Percentiles rank a stretch among this genome's conserved stretches.
Conservation (phyloP, 305 asterid genomes). For the Fraxinus latifolia region DNA sequence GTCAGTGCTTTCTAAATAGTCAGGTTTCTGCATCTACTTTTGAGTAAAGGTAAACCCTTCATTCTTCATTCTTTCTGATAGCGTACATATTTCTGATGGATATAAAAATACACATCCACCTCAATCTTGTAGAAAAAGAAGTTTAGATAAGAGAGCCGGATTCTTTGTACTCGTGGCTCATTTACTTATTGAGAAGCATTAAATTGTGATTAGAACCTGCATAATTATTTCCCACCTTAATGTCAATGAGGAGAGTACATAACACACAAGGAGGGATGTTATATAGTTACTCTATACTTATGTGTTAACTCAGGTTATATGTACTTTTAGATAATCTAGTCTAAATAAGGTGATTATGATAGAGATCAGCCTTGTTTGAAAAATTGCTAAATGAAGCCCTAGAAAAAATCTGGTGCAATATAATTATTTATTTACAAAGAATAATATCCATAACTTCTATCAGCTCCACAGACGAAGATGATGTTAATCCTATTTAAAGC, state of each 20-base stretch:
- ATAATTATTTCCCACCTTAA: background rate
- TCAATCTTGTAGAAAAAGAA: background rate
- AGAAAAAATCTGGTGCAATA: background rate
- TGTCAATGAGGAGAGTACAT: background rate
- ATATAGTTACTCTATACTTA: background rate
- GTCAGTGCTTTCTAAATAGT: background rate
- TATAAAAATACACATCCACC: background rate
- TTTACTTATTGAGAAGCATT: background rate
- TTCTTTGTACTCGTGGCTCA: background rate
- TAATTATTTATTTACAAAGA: background rate
- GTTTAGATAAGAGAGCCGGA: background rate
- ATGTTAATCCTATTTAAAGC: background rate
- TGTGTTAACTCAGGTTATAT: background rate
- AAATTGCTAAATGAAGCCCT: conserved; percentile 8
- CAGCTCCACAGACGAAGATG: conserved; percentile 2
- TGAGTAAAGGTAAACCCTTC: background rate
- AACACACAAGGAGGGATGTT: background rate
- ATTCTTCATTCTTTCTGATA: background rate
- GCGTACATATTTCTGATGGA: background rate
- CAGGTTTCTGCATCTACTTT: background rate
- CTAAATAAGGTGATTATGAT: conserved; percentile 3
- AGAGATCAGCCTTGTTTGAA: background rate
- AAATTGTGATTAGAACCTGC: background rate
- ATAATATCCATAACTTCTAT: background rate
- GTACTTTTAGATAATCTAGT: background rate